phyloP scores from a whole-genome alignment of 306 rosid species.

The Cajanus cajan region DNA sequence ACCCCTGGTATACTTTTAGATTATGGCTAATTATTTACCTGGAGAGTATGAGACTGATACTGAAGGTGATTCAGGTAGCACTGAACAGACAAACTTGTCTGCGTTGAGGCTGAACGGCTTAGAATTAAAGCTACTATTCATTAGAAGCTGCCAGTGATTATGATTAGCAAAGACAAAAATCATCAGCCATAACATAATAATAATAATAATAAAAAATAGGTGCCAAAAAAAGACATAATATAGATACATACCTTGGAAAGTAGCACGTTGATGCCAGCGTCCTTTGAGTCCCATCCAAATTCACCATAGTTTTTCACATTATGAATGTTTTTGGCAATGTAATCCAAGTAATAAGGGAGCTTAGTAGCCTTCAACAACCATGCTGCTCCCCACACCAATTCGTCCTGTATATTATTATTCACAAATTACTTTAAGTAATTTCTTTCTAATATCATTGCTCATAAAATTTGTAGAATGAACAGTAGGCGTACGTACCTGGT shows the following conservation, averaged over 20 bases:
- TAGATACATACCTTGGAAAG: constrained; percentile 45
- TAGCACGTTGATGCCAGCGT: constrained; percentile 55
- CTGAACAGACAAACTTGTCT: constrained; percentile 45
- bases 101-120: constrained; percentile 39
- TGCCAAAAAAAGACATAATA: background rate
- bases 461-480: background rate
- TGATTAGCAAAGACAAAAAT: background rate
- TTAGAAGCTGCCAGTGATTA: constrained; percentile 32
- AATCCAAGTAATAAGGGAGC: constrained; percentile 28
- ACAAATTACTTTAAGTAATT: background rate
- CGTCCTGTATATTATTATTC: constrained; percentile 45
- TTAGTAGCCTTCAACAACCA: constrained; percentile 58
- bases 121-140: constrained; percentile 3
- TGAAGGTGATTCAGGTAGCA: constrained; percentile 53
- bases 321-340: constrained; percentile 32
- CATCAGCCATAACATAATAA: background rate
- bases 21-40: constrained; percentile 33
- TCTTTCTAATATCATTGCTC: background rate
- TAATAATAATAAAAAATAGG: background rate
- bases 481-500: constrained; percentile 36
- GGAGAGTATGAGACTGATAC: constrained; percentile 46
- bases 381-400: constrained; percentile 63
- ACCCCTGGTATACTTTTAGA: background rate
- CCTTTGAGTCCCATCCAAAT: constrained; percentile 68
- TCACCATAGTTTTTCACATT: constrained; percentile 29